Base-by-base conservation (phyloP, 179 eudicot species). In the Drosera spatulata region DNA sequence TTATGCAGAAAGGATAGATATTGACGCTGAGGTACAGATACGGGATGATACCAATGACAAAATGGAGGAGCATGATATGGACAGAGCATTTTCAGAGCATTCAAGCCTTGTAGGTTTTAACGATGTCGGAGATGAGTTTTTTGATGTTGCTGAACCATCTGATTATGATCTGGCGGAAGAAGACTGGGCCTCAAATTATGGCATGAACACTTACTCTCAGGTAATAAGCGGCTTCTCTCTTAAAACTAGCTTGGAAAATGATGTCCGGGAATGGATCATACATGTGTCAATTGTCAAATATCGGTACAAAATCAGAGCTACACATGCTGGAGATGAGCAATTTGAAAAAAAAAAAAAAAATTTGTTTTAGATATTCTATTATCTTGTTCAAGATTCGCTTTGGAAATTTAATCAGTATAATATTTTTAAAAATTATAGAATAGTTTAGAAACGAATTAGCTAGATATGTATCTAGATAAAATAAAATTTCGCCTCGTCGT, bases 71-170 rank as follows among this genome's bases (percentile, higher is more conserved):
- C 71, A 66, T 64, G 82, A 71, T 49, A 33, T 50, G 58, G 72
- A 69, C 13, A 63, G 60, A 65, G 51, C 66, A 57, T 64, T 77
- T 61, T 73, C 80, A 39, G 86, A 77, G 56, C 74, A 62, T 61
- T 69, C 78, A 55, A 77, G 85, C 60, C 78, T 82, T 61, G 62
- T 73, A 6, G 81, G 75, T 49, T 58, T 82, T 61, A 73, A 74
- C 69, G 91, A 85, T 72, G 73, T 75, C 10, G 43, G 78, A 43
- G 91, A 85, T 72, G 91, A 85, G 56, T 82, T 82, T 68, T 85
- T 80, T 72, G 91, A 85, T 72, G 87, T 82, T 56, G 73, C 79
- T 2, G 91, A 85, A 56, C 87, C 77, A 52, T 66, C 81, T 65
- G 79, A 77, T 65, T 68, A 43, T 77, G 87, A 85, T 74, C 71